Conservation (phyloP, 1,284 basidiomycete species). For the Sporisorium graminicola region DNA sequence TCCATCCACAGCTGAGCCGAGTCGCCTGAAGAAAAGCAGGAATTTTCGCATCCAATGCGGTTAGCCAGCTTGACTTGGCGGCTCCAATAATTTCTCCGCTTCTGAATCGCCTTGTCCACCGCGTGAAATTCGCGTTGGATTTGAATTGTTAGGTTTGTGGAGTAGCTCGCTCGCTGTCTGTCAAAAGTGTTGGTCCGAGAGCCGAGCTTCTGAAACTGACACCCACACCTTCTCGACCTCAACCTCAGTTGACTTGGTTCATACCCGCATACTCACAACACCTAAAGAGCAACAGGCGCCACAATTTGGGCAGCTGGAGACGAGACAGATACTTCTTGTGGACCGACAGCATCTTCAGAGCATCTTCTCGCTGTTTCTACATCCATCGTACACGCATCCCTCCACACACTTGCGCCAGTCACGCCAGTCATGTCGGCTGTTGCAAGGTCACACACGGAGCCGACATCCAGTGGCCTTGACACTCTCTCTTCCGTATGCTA, state of each 20-base stretch:
- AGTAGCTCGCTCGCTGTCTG: not conserved
- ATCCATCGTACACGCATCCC: not conserved
- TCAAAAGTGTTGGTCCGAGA: constrained; percentile 45
- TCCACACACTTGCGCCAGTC: not conserved
- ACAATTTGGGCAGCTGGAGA: not conserved
- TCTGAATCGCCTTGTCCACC: not conserved
- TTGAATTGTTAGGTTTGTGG: not conserved
- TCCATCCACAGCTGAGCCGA: not conserved
- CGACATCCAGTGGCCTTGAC: constrained; percentile 30
- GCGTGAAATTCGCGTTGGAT: constrained; percentile 1
- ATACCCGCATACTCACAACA: not conserved
- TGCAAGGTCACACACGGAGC: constrained; percentile 14
- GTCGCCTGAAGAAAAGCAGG: no score
- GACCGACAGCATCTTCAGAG: not conserved
- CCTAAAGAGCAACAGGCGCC: not conserved
- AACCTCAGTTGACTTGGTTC: not conserved
- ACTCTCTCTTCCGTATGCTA: constrained; percentile 46
- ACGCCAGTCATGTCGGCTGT: constrained; percentile 18
- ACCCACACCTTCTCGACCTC: constrained; percentile 16
- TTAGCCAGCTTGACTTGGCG: not conserved
- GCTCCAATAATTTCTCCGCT: not conserved
- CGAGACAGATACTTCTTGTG: not conserved
- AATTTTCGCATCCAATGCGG: no score
- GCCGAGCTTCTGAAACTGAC: constrained; percentile 19
- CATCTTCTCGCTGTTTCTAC: not conserved